Base-by-base conservation (phyloP, 805 yeast species). In the Candida methanosorbosa region DNA sequence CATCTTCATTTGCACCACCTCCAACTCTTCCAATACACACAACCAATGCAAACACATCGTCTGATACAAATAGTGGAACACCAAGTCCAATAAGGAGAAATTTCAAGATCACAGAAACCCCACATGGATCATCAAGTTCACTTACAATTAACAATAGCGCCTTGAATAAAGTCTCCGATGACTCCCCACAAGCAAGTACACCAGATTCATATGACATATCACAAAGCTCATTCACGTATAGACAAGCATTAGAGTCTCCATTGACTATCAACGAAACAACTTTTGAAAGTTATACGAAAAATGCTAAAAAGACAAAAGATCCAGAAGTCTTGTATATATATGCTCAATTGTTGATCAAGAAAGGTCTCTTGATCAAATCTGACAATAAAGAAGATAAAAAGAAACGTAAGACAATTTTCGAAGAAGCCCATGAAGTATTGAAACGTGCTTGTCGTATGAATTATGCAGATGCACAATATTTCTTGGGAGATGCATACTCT, bases 321-420 rank as follows among this genome's bases (percentile, higher is more conserved):
- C 94, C 95, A 0, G 75, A 72, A 15, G 80, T 85, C n/a, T 70
- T 87, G 46, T 85, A 86, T 56, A 86, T 86, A 50, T 87, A 84
- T 53, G 96, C 97, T 1, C 92, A 86, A 58, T 65, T 88, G 34
- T 60, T 81, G 15, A 66, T 81, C 39, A 76, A 63, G 32, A 49
- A 52, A 18, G 57, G 56, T 2, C 30, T 45, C 20, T 28, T 32
- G 12, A 33, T 36, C 22, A 30, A 32, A 14, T 35, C 41, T 1
- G 39, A 35, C 22, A 46, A 38, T 5, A 29, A 49, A 26, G 44
- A 42, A 25, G 57, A 60, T 30, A 44, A 41, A 5, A 57, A 59
- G 17, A 58, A 70, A 50, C 72, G 69, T 44, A 61, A 61, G 27
- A 73, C 75, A 27, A 72, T 84, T 36, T 61, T 87, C 27, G 80